A percentile compares a stretch with the other conserved stretches of the same genome.
phyloP scores from a whole-genome alignment of 805 yeast species.

The Saturnispora sekii region DNA sequence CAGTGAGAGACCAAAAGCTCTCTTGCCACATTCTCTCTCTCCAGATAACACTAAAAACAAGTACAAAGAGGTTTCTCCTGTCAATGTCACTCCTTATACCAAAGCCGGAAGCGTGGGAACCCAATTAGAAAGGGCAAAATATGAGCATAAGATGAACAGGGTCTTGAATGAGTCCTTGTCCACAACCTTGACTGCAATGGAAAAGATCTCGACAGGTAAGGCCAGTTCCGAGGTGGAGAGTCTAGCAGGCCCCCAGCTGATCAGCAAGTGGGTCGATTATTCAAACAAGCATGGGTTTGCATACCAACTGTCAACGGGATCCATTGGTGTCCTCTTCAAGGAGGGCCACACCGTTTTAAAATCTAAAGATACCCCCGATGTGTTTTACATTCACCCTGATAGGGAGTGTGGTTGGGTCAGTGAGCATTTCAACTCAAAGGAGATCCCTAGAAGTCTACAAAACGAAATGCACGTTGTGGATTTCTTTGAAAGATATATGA shows the following conservation, averaged over 20 bases:
- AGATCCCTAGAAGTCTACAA: slow-evolving; percentile 39
- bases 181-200: slow-evolving; percentile 21
- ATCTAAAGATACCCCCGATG: slow-evolving; percentile 50
- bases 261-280: slow-evolving; percentile 97
- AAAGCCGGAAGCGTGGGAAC: slow-evolving; percentile 18
- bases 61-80: slow-evolving; percentile 55
- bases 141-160: slow-evolving; percentile 21
- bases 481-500: slow-evolving; percentile 88
- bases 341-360: slow-evolving; percentile 77
- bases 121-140: slow-evolving; percentile 22
- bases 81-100: slow-evolving; percentile 17
- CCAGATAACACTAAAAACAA: slow-evolving; percentile 87
- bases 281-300: slow-evolving; percentile 93
- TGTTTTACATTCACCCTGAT: slow-evolving; percentile 52
- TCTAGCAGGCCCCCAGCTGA: slow-evolving; percentile 49
- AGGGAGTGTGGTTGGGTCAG: slow-evolving; percentile 44
- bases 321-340: slow-evolving; percentile 83
- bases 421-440: slow-evolving; percentile 33
- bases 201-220: slow-evolving; percentile 20
- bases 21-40: slow-evolving; percentile 82
- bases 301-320: slow-evolving; percentile 82
- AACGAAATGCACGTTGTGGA: slow-evolving; percentile 79
- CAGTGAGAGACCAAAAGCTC: slow-evolving; percentile 54
- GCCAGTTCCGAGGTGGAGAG: slow-evolving; percentile 9
- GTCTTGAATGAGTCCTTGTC: slow-evolving; percentile 22